These are phyloP conservation scores for Opeltia flavorubescens DNA, from an alignment of 495 filamentous ascomycete species.

Conservation along the genomic window DNA sequence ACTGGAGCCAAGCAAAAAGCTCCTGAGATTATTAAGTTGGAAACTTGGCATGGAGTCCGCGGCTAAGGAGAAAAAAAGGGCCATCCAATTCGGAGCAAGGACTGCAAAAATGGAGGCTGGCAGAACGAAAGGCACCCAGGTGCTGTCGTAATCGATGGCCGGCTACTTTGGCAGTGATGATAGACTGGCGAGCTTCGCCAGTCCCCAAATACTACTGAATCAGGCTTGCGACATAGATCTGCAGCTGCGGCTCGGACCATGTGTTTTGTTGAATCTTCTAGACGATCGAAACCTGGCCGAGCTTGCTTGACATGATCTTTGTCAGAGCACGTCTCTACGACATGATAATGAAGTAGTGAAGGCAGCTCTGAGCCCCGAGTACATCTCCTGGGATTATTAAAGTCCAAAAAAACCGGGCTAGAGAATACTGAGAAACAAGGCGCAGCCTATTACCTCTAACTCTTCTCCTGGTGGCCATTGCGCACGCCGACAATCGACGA, in stretches of 20 bases:
- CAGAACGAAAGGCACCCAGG: conserved; percentile 54
- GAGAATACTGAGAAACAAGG: too few species aligned
- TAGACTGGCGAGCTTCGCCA: neutral
- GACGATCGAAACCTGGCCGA: neutral
- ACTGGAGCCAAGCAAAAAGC: conserved; percentile 66
- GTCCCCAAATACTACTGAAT: conserved; percentile 7
- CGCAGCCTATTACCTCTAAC: too few species aligned
- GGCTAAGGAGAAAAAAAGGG: conserved; percentile 80
- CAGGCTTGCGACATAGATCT: neutral
- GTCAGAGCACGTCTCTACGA: too few species aligned
- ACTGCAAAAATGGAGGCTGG: conserved; percentile 77
- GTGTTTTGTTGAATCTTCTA: neutral
- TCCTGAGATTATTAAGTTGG: conserved; percentile 66
- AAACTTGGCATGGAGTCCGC: conserved; percentile 54
- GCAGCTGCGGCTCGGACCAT: neutral
- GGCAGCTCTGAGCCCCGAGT: conserved; percentile 37
- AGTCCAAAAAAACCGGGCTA: too few species aligned
- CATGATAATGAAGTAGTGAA: conserved; percentile 25
- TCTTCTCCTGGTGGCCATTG: too few species aligned
- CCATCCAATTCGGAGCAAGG: conserved; percentile 76
- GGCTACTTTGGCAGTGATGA: conserved; percentile 7
- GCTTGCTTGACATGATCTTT: too few species aligned
- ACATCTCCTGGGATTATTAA: too few species aligned
- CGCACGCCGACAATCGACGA: too few species aligned
- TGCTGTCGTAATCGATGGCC: conserved; percentile 24